phyloP scores from a whole-genome alignment of 2,329 filamentous ascomycete genomes.

The Arthrobotrys sinensis region DNA sequence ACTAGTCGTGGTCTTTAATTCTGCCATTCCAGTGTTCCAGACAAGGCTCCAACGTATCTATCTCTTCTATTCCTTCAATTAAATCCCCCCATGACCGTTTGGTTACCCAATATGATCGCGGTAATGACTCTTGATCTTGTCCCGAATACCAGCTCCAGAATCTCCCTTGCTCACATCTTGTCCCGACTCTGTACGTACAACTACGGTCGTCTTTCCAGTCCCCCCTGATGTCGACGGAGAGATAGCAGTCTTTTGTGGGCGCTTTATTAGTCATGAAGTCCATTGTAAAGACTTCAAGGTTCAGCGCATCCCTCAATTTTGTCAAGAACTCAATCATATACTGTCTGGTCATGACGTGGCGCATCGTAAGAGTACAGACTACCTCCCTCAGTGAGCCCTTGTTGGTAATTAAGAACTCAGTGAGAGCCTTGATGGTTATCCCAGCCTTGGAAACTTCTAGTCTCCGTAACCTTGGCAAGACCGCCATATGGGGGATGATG shows the following conservation, averaged over 20 bases:
- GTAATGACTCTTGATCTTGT: neutral
- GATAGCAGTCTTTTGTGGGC: neutral
- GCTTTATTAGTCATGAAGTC: slow-evolving; percentile 13
- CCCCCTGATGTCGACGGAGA: slow-evolving; percentile 17
- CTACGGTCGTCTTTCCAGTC: neutral
- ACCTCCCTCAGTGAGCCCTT: slow-evolving; percentile 11
- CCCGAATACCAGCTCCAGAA: neutral
- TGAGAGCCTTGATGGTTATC: neutral
- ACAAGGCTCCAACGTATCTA: neutral
- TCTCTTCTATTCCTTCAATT: slow-evolving; percentile 16
- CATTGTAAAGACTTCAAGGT: slow-evolving; percentile 14
- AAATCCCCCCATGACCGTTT: slow-evolving; percentile 8
- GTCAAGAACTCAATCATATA: slow-evolving; percentile 4
- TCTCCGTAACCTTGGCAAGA: slow-evolving; percentile 14
- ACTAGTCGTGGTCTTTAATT: neutral
- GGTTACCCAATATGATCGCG: slow-evolving; percentile 7
- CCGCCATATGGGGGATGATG: neutral
- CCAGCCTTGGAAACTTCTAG: neutral
- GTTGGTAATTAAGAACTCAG: slow-evolving; percentile 2
- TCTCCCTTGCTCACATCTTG: slow-evolving; percentile 12
- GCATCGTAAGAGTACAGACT: neutral
- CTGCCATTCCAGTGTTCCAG: neutral
- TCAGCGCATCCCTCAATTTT: neutral
- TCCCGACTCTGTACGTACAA: neutral
- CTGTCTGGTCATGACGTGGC: neutral